Base-by-base conservation (phyloP, 1,139 yeast species). In the Magnusiomyces suaveolens region DNA sequence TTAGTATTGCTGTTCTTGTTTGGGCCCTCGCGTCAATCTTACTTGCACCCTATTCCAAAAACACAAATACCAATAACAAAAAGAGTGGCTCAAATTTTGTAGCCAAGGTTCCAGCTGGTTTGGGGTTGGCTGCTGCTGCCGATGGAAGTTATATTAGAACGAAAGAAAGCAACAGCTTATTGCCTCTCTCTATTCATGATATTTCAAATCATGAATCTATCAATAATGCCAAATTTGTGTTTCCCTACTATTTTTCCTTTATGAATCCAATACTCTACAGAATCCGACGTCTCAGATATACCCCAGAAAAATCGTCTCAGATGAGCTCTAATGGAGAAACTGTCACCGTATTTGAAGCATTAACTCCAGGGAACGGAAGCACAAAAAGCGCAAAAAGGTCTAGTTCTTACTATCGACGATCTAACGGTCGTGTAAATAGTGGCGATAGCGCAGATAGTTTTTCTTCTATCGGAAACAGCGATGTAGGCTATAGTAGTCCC, bases 1-100 rank as follows among this genome's bases (percentile, higher is more conserved):
- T 71, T 23, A 57, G 64, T 23, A 74, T 74, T 23, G 75, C 75
- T 43, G 60, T 69, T 48, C 52, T 67, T 43, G 76, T 74, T 6
- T 72, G 67, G 54, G 59, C 60, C 38, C 64, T 56, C 65, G 76
- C 69, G 12, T 48, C 61, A 14, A 50, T 53, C 14, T 24, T 44
- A 21, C 46, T 43, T 6, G 20, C 18, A 29, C 52, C 52, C 8
- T 41, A 20, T 41, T 14, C 41, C 18, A 36, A n/a, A 29, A 29
- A 29, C 6, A 29, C 33, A 6, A 29, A 6, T 29, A 29, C 6
- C 33, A 6, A 29, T 29, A 29, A 29, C 6, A 29, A 29, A 12
- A 6, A 29, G 6, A 29, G 12, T 29, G 33, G 33, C 6, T 29
- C 6, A 6, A 29, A 29, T 29, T n/a, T n/a, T n/a, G n/a, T n/a